These are phyloP conservation scores for Bryoglossum gracile DNA, from an alignment of 495 filamentous ascomycete species.

Conservation along the genomic window DNA sequence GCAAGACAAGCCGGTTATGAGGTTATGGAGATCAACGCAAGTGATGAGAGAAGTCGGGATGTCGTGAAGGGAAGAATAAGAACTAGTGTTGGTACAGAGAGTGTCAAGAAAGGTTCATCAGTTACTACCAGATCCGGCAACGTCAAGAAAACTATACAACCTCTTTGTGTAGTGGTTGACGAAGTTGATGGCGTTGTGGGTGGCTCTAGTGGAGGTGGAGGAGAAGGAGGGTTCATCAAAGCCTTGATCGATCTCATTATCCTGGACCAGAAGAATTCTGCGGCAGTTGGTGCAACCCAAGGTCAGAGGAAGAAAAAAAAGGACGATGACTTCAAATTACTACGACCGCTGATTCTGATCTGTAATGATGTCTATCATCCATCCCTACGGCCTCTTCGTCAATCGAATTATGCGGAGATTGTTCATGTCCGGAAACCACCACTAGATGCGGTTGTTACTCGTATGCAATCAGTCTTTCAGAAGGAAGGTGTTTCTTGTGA, in stretches of 20 bases:
- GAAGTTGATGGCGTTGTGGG: constrained; percentile 91
- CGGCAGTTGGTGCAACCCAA: constrained; percentile 29
- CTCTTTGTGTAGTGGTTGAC: constrained; percentile 89
- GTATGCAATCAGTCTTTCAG: constrained; percentile 75
- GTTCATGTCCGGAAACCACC: constrained; percentile 89
- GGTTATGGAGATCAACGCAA: constrained; percentile 82
- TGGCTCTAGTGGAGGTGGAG: constrained; percentile 60
- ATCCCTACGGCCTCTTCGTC: constrained; percentile 73
- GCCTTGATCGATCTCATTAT: constrained; percentile 84
- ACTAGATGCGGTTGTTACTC: constrained; percentile 73
- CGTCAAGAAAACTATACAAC: constrained; percentile 66
- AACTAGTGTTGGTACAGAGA: constrained; percentile 84
- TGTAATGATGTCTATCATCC: constrained; percentile 98
- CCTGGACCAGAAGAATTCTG: constrained; percentile 73
- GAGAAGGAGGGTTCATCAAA: constrained; percentile 85
- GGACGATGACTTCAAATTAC: constrained; percentile 73
- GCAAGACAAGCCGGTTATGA: constrained; percentile 93
- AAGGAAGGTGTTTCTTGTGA: constrained; percentile 82
- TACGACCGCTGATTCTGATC: constrained; percentile 84
- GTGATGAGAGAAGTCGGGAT: constrained; percentile 65
- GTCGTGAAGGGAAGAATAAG: constrained; percentile 86
- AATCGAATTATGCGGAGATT: constrained; percentile 75
- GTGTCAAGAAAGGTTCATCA: constrained; percentile 72
- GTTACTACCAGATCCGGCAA: constrained; percentile 44
- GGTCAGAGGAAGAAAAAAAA: constrained; percentile 47